phyloP scores from a whole-genome alignment of 2,329 filamentous ascomycete species.

The Ophiostoma populinum region DNA sequence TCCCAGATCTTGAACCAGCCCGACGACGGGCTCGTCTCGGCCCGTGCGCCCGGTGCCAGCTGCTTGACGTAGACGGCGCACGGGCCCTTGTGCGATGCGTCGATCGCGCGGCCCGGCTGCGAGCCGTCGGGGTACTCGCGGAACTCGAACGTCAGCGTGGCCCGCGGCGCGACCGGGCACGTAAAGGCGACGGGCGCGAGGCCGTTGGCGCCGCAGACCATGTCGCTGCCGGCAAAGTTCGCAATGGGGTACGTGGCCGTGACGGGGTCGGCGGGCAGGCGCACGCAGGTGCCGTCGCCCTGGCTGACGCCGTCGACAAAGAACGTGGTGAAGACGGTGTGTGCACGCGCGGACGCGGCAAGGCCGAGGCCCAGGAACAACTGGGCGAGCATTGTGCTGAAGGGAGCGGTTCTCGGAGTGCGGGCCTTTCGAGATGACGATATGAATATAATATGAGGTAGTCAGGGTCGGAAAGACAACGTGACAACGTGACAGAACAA shows the following conservation, averaged over 20 bases:
- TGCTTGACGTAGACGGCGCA: slow-evolving; percentile 61
- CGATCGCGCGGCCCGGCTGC: slow-evolving; percentile 37
- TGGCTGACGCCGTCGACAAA: slow-evolving; percentile 44
- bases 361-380: slow-evolving; percentile 20
- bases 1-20: slow-evolving; percentile 70
- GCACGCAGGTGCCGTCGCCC: slow-evolving; percentile 55
- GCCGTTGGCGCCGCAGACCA: slow-evolving; percentile 46
- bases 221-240: slow-evolving; percentile 38
- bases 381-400: slow-evolving; percentile 16
- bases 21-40: slow-evolving; percentile 34
- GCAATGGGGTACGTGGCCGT: slow-evolving; percentile 40
- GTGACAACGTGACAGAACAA: no score
- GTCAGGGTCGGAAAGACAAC: no score
- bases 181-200: slow-evolving; percentile 27
- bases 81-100: slow-evolving; percentile 46
- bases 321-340: slow-evolving; percentile 47
- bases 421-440: background rate
- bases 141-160: slow-evolving; percentile 49
- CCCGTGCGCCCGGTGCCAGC: slow-evolving; percentile 35
- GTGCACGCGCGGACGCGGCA: slow-evolving; percentile 26
- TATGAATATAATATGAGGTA: no score
- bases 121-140: slow-evolving; percentile 40
- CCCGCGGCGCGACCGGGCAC: slow-evolving; percentile 31
- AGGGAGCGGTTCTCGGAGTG: background rate
- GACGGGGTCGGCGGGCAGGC: slow-evolving; percentile 38